These are phyloP conservation scores for Arthrinium phaeospermum DNA, from an alignment of 2,329 filamentous ascomycete genomes.

Conservation along the genomic window DNA sequence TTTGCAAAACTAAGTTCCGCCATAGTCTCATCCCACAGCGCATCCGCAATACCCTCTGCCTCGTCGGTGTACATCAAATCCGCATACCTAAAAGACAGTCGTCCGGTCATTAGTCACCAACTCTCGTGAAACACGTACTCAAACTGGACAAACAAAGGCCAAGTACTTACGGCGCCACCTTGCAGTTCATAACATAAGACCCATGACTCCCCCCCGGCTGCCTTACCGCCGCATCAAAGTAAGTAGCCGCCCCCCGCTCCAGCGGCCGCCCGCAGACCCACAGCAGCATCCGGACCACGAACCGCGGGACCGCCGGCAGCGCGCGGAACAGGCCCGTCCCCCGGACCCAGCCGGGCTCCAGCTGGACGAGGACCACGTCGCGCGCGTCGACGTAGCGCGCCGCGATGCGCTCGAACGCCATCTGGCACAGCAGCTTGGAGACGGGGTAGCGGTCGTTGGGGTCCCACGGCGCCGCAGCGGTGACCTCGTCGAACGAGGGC, in stretches of 20 bases:
- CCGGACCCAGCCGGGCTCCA: conserved; percentile 29
- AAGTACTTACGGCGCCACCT: conserved; percentile 18
- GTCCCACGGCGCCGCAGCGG: background rate
- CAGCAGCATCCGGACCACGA: background rate
- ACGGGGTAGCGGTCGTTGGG: conserved; percentile 1
- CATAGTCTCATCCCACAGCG: conserved; percentile 37
- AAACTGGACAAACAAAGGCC: too few species aligned
- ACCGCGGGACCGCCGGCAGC: background rate
- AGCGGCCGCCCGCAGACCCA: conserved; percentile 3
- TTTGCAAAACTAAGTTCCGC: conserved; percentile 34
- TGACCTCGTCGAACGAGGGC: background rate
- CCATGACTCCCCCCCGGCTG: conserved; percentile 18
- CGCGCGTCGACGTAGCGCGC: conserved; percentile 24
- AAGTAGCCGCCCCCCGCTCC: conserved; percentile 10
- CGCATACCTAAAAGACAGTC: conserved; percentile 28
- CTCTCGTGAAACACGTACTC: too few species aligned
- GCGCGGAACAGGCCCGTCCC: conserved; percentile 28
- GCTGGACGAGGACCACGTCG: conserved; percentile 31
- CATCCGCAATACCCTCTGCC: conserved; percentile 28
- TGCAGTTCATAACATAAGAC: conserved; percentile 15
- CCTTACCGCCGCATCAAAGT: conserved; percentile 19
- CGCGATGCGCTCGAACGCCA: conserved; percentile 12
- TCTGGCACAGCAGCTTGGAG: conserved; percentile 16
- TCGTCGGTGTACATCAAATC: conserved; percentile 31
- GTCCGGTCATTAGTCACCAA: too few species aligned